Evolutionary conservation across 352 stramenopile genomes (phyloP).

Genomic region (Phytopythium aichiense): DNA sequence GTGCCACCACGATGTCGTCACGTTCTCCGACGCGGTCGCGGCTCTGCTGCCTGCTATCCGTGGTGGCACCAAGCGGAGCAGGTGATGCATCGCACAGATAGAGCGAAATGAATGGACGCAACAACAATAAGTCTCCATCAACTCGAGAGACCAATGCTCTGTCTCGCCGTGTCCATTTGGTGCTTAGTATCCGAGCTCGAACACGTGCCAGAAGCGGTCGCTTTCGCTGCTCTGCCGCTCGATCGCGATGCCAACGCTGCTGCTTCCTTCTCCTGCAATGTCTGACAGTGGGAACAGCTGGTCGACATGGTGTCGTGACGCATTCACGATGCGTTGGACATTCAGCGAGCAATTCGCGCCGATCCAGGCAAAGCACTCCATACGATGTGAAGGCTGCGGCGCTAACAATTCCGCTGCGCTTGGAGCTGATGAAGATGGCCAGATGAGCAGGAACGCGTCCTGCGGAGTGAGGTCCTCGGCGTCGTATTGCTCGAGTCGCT

Average conservation of each 20-base stretch:
- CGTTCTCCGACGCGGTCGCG: constrained; percentile 59
- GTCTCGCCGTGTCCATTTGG: neutral
- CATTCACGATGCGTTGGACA: constrained; percentile 10
- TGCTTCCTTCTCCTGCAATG: neutral
- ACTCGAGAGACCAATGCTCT: neutral
- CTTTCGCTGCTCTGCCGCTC: constrained; percentile 37
- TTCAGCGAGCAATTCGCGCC: constrained; percentile 14
- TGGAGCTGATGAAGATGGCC: neutral
- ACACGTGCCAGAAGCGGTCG: constrained; percentile 54
- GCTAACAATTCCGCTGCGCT: neutral
- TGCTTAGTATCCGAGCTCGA: constrained; percentile 54
- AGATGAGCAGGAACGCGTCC: constrained; percentile 32
- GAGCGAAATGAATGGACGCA: neutral
- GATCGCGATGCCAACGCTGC: constrained; percentile 6
- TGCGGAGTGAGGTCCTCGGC: constrained; percentile 43
- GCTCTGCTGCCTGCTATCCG: constrained; percentile 35
- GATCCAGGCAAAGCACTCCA: constrained; percentile 38
- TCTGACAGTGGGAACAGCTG: neutral
- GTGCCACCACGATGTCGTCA: constrained; percentile 67
- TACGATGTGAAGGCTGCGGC: neutral
- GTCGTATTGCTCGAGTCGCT: constrained; percentile 54
- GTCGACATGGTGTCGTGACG: constrained; percentile 15
- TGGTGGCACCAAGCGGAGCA: neutral
- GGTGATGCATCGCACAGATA: neutral
- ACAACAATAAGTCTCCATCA: neutral